Conservation (phyloP, 148 eudicot species). For the Silene uniflora region DNA sequence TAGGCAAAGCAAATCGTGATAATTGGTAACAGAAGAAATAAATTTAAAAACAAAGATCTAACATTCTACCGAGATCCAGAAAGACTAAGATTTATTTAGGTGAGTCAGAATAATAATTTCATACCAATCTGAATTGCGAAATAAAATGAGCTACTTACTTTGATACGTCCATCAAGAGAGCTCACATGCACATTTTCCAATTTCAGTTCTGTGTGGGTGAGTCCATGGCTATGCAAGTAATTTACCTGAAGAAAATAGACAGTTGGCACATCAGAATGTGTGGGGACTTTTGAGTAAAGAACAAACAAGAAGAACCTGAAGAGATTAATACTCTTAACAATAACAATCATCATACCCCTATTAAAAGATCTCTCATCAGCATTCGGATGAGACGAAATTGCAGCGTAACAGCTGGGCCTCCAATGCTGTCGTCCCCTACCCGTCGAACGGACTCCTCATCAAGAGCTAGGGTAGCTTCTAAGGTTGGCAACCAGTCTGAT, state of each 20-base stretch:
- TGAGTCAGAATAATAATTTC: background rate
- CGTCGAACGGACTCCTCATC: slow-evolving; percentile 88
- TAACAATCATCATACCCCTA: slow-evolving; percentile 60
- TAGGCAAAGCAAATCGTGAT: background rate
- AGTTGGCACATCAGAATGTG: background rate
- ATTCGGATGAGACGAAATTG: slow-evolving; percentile 77
- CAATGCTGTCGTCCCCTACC: slow-evolving; percentile 93
- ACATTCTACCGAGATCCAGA: background rate
- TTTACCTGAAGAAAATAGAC: slow-evolving; percentile 59
- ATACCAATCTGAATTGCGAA: background rate
- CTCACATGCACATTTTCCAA: slow-evolving; percentile 90
- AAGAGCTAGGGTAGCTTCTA: slow-evolving; percentile 93
- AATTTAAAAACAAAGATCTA: background rate
- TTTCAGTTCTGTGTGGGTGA: slow-evolving; percentile 96
- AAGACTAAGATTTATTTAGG: background rate
- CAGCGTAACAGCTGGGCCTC: slow-evolving; percentile 93
- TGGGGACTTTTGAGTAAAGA: background rate
- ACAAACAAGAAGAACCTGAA: background rate
- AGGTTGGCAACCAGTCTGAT: slow-evolving; percentile 94
- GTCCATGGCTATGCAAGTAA: slow-evolving; percentile 97
- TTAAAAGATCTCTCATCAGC: slow-evolving; percentile 94
- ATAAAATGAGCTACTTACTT: slow-evolving; percentile 49
- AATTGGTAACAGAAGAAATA: background rate
- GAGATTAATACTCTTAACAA: slow-evolving; percentile 13
- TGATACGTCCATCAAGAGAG: slow-evolving; percentile 91